Evolutionary conservation across 306 rosid genomes (phyloP), one percentile per base, ranked within the genome.

Genomic region (Cicer bijugum): DNA sequence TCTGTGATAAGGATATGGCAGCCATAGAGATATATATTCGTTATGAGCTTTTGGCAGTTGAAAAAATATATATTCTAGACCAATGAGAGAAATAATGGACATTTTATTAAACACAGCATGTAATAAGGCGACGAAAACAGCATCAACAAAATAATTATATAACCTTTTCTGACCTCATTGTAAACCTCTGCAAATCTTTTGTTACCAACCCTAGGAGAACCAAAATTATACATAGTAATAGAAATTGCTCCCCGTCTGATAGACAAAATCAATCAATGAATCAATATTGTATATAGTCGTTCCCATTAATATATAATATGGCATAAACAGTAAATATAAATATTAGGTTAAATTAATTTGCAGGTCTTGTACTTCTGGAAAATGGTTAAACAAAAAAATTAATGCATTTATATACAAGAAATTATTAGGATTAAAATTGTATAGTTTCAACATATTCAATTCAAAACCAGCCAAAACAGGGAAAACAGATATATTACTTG

Each of bases 171-270:
- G 78, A 94, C 98, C 98, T 89, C 79, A 67, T 94, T 91, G 82
- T 94, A 94, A 75, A 88, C 52, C 77, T 93, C 91, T 16, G 96
- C 97, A 83, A 94, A 94, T 84, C 78, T 83, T 87, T 76, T 91
- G 90, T 94, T 94, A 71, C 97, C 98, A 71, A 91, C 97, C 86
- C 98, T 86, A 42, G 98, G 98, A 85, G 97, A 94, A 82, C 98
- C 98, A 6, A 94, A 94, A 86, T 94, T 94, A 78, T 94, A 94
- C 98, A 91, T 89, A 55, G 95, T 87, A 74, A 94, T 78, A 28
- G 85, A 77, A 75, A 94, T 88, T 66, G 85, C 90, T 80, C 89
- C 92, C 33, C 38, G 64, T 90, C 97, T 94, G 74, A 17, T 12
- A 67, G 20, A 78, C 73, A 82, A 17, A 61, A 75, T 23, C 47